Percentiles rank a stretch among this genome's conserved stretches.
phyloP scores from a whole-genome alignment of 148 eudicot species.

The Cornus suecica region DNA sequence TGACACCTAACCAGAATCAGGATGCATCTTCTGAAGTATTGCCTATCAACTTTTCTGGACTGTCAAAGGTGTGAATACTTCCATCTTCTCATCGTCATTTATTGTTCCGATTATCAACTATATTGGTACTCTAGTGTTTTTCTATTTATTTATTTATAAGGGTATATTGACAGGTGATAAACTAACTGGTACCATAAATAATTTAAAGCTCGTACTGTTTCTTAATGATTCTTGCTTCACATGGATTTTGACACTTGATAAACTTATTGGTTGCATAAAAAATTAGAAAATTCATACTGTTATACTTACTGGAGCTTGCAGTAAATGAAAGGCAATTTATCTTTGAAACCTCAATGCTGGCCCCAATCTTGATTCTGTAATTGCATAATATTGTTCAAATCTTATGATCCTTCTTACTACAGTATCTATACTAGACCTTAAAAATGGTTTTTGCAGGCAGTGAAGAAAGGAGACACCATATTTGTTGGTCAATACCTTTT shows the following conservation, averaged over 20 bases:
- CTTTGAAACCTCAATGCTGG: not conserved
- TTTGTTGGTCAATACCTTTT: slow-evolving; percentile 89
- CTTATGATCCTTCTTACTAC: not conserved
- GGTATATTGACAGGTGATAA: not conserved
- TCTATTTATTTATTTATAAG: too few species aligned
- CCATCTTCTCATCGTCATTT: not conserved
- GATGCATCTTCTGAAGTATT: slow-evolving; percentile 59
- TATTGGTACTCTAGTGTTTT: not conserved
- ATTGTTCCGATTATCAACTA: not conserved
- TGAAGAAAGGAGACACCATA: slow-evolving; percentile 87
- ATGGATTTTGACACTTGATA: not conserved
- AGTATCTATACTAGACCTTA: slow-evolving; percentile 9
- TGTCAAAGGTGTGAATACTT: slow-evolving; percentile 44
- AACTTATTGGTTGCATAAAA: not conserved
- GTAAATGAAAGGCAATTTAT: not conserved
- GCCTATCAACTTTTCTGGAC: slow-evolving; percentile 65
- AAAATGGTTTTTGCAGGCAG: slow-evolving; percentile 48
- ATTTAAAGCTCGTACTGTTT: not conserved
- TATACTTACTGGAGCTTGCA: not conserved
- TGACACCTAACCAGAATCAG: slow-evolving; percentile 50
- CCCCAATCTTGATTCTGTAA: not conserved
- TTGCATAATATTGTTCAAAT: not conserved
- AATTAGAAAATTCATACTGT: not conserved
- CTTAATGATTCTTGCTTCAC: not conserved
- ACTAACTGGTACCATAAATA: not conserved